These are phyloP conservation scores for Alternaria sp. DNA, from an alignment of 2,329 filamentous ascomycete genomes.

Conservation along the genomic window DNA sequence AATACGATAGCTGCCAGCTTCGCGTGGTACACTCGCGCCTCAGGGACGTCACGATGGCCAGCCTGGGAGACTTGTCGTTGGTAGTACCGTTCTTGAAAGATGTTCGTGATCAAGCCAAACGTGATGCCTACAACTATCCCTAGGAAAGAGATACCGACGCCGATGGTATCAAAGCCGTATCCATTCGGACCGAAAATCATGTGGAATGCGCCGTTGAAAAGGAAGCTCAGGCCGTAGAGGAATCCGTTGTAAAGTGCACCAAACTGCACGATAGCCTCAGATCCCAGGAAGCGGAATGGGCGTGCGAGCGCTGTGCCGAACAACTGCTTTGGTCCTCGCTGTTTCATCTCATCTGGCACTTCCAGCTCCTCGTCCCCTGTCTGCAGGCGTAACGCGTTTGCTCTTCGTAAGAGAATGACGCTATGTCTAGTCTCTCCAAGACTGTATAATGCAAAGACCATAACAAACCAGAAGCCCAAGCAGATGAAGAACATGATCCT, in stretches of 20 bases:
- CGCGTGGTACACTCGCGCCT: constrained; percentile 54
- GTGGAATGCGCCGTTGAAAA: constrained; percentile 60
- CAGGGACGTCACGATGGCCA: constrained; percentile 50
- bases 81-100: constrained; percentile 57
- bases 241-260: constrained; percentile 60
- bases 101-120: constrained; percentile 55
- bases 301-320: constrained; percentile 55
- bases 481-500: constrained; percentile 58
- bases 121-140: constrained; percentile 54
- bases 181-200: constrained; percentile 58
- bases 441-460: constrained; percentile 48
- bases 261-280: constrained; percentile 59
- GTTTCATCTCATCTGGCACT: constrained; percentile 52
- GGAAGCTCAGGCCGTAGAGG: constrained; percentile 59
- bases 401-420: constrained; percentile 52
- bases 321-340: constrained; percentile 49
- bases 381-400: constrained; percentile 37
- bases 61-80: constrained; percentile 45
- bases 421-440: constrained; percentile 57
- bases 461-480: constrained; percentile 54
- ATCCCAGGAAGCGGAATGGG: constrained; percentile 58
- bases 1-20: constrained; percentile 53
- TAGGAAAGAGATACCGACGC: constrained; percentile 53
- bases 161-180: constrained; percentile 52
- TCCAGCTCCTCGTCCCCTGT: constrained; percentile 39